Conservation (phyloP, 345 rosid species). For the Isatis tinctoria region DNA sequence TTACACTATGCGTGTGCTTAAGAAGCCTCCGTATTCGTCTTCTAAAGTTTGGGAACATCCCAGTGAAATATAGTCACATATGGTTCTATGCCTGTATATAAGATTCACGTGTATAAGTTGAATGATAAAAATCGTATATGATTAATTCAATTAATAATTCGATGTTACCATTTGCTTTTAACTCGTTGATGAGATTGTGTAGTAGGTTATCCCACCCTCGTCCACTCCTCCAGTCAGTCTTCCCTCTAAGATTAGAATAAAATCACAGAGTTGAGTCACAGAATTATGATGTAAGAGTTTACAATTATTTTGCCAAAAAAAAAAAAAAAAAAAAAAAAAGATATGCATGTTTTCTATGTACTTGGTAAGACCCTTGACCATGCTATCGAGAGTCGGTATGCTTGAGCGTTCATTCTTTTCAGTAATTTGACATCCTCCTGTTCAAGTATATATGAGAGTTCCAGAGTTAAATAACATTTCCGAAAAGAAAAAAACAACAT, state of each 20-base stretch:
- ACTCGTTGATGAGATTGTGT: too few species aligned
- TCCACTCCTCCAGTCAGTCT: constrained; percentile 40
- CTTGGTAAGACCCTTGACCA: constrained; percentile 49
- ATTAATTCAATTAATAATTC: too few species aligned
- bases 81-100: constrained; percentile 30
- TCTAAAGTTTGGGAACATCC: constrained; percentile 31
- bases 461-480: background rate
- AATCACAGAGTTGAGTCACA: background rate
- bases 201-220: constrained; percentile 21
- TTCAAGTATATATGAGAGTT: constrained; percentile 27
- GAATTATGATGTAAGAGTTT: too few species aligned
- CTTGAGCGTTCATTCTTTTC: background rate
- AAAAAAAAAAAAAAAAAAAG: too few species aligned
- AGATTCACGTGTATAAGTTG: too few species aligned
- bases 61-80: constrained; percentile 34
- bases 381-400: constrained; percentile 20
- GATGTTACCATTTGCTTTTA: too few species aligned
- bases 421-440: constrained; percentile 8
- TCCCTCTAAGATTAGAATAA: constrained; percentile 32
- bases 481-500: background rate
- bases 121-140: too few species aligned
- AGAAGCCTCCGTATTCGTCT: constrained; percentile 28
- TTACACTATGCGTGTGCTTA: constrained; percentile 32
- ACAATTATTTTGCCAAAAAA: too few species aligned
- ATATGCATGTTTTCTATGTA: background rate